A percentile compares a stretch with the other conserved stretches of the same genome.
Conservation (phyloP, 2,329 filamentous ascomycete species). For the Metarhizium sp. region DNA sequence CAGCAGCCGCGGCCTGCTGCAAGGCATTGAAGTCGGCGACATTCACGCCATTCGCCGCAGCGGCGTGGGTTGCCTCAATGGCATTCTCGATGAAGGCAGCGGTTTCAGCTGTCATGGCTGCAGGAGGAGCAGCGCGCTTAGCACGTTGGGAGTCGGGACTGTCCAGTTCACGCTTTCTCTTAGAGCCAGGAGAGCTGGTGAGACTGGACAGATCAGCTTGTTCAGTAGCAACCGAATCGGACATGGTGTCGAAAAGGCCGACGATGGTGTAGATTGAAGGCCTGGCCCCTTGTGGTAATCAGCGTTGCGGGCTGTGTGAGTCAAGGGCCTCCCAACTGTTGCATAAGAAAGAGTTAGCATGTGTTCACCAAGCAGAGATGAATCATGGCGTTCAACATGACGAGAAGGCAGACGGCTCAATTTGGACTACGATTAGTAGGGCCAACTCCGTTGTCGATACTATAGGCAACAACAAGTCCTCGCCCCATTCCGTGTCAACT, state of each 20-base stretch:
- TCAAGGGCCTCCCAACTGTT: neutral
- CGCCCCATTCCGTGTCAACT: neutral
- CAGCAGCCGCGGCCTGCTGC: conserved; percentile 39
- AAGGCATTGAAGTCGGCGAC: conserved; percentile 48
- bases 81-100: conserved; percentile 46
- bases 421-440: neutral
- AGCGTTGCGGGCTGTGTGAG: neutral
- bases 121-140: conserved; percentile 39
- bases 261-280: neutral
- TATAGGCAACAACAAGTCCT: neutral
- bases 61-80: conserved; percentile 33
- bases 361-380: neutral
- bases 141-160: conserved; percentile 40
- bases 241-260: conserved; percentile 24
- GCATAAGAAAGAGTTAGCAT: neutral
- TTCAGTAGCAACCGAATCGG: conserved; percentile 35
- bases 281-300: neutral
- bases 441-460: neutral
- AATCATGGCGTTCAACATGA: neutral
- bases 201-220: conserved; percentile 37
- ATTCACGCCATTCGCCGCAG: conserved; percentile 31
- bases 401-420: neutral
- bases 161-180: conserved; percentile 45
- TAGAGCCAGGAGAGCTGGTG: conserved; percentile 36
- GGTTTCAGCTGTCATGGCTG: conserved; percentile 35